Evolutionary conservation across 2,329 filamentous ascomycete genomes (phyloP).

Genomic region (Trichophyton simii): DNA sequence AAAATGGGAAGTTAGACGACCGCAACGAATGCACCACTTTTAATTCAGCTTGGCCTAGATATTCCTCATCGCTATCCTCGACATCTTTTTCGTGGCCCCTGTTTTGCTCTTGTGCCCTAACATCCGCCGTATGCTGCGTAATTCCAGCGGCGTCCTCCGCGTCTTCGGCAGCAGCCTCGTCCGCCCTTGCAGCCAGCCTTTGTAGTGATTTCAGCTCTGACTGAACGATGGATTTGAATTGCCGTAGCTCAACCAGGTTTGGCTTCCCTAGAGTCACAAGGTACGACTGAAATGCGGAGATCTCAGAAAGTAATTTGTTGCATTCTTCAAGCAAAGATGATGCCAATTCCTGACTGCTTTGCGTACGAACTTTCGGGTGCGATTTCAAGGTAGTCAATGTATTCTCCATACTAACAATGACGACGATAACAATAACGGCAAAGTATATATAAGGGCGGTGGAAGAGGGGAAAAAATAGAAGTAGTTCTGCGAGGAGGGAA

Average conservation of each 20-base stretch:
- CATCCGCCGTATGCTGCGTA: slow-evolving; percentile 5
- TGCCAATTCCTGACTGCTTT: slow-evolving; percentile 15
- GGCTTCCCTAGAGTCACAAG: slow-evolving; percentile 33
- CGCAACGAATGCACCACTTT: slow-evolving; percentile 44
- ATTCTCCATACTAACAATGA: background rate
- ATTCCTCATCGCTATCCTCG: slow-evolving; percentile 13
- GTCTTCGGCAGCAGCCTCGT: slow-evolving; percentile 12
- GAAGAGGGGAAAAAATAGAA: background rate
- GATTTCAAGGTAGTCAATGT: background rate
- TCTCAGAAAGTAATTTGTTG: slow-evolving; percentile 31
- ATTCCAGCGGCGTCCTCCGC: slow-evolving; percentile 8
- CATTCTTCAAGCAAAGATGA: slow-evolving; percentile 28
- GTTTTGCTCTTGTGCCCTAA: slow-evolving; percentile 5
- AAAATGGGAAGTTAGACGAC: slow-evolving; percentile 55
- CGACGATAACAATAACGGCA: too few relatives aligned
- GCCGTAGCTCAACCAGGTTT: slow-evolving; percentile 38
- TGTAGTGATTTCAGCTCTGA: slow-evolving; percentile 39
- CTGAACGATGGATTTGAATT: slow-evolving; percentile 37
- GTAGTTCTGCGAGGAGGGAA: background rate
- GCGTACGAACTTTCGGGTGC: background rate
- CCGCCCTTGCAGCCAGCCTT: slow-evolving; percentile 26
- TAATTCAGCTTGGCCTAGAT: slow-evolving; percentile 16
- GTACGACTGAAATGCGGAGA: slow-evolving; percentile 34
- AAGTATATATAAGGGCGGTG: too few relatives aligned
- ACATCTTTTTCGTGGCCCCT: slow-evolving; percentile 15